Evolutionary conservation across 257 asterid species (phyloP), one percentile per base, ranked within the genome.

Genomic region (Fraxinus pennsylvanica): DNA sequence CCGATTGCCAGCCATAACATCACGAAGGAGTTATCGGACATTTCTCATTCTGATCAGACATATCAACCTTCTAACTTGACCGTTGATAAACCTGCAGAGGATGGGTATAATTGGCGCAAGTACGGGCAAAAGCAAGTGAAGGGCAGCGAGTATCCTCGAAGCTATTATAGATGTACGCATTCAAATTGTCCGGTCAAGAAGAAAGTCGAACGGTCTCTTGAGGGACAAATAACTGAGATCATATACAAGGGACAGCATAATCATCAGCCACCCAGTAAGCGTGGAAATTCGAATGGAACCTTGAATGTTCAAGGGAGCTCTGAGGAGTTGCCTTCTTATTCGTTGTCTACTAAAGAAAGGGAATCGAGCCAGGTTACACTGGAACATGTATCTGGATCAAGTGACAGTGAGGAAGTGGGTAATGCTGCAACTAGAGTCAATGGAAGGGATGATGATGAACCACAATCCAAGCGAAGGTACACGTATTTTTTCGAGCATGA

Each of bases 51-150:
- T 21, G 84, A 82, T 54, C 78, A 54, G 65, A 82, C 78, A 38
- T 12, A 25, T 74, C 85, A 74, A 54, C 81, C 79, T 66, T 9
- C 75, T 6, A 83, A 81, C 85, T 10, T 79, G 35, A 63, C 29
- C 3, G 82, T 79, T 0, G 90, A 86, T 35, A 86, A 86, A 67
- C 90, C 90, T 30, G 70, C 89, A 29, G 87, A 86, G 13, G 96
- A 91, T 59, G 96, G 92, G 14, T 91, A 87, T 79, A 89, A 87
- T 63, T 91, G 96, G 96, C 83, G 94, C 9, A 89, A 89, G 78
- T 91, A 91, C 52, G 94, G 96, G 70, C 96, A 91, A 83, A 91
- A 89, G 83, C 92, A 86, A 32, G 96, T 89, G 68, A 89, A 91
- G 80, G 91, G 96, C 69, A 85, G 94, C 17, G 92, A 90, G 36